Evolutionary conservation across 208 protist species (phyloP), one percentile per base, ranked within the genome.

Genomic region (Trypanosoma melophagium): DNA sequence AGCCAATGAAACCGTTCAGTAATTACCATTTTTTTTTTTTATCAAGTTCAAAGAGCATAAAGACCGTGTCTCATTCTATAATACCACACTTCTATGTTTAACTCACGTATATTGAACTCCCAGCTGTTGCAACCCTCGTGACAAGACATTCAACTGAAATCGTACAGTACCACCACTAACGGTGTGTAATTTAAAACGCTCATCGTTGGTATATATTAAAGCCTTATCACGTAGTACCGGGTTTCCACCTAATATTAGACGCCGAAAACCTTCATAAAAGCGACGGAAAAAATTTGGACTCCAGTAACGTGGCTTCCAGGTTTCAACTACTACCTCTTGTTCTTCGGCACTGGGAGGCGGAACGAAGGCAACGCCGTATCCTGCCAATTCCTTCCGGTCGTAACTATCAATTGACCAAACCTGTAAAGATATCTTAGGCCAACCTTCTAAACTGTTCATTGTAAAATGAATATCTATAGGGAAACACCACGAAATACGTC

Each of bases 351-450:
- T 58, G 0, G 84, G 81, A 59, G 87, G 83, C 9, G 93, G 93
- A 9, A 97, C 35, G 61, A 92, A 94, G 5, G 81, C 77, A 25
- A 90, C 85, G 51, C 89, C 90, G 65, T 97, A 97, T 16, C 90
- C 93, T 0, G 67, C 84, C 45, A 97, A 76, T 49, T 96, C 86
- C 66, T 95, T 94, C 49, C 90, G 72, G 16, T 89, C 89, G 57
- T 94, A 95, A 51, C 60, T 63, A 64, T 97, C 93, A 38, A 95
- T 58, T 49, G 90, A 80, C 90, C 90, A 97, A 38, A 97, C 86
- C 74, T 95, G 87, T 57, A 96, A 63, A 3, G 87, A 78, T 54
- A 97, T 81, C 71, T 94, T 94, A 0, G 93, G 93, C 93, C 93
- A 97, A 1, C 89, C 87, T 56, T 93, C 85, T 12, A 92, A 64